These are phyloP conservation scores for Backusella circina DNA, from an alignment of 192 early-diverging fungal genomes.

Conservation along the genomic window DNA sequence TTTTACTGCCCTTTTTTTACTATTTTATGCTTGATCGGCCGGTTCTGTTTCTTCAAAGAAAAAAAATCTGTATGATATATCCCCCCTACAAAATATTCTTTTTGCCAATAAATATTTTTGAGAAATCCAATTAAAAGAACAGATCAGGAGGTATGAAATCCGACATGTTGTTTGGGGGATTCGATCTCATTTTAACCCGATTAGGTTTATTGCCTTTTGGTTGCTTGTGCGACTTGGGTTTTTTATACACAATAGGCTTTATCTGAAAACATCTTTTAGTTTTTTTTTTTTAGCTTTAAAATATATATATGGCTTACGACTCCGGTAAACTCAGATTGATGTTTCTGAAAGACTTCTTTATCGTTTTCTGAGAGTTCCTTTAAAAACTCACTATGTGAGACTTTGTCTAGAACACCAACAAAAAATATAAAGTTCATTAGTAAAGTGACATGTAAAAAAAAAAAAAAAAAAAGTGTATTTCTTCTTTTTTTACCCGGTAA, in stretches of 20 bases:
- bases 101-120: not conserved
- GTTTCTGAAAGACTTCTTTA: not conserved
- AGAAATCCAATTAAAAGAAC: constrained; percentile 6
- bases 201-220: not conserved
- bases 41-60: constrained; percentile 11
- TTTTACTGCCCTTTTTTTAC: not conserved
- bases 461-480: not conserved
- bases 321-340: not conserved
- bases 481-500: constrained; percentile 28
- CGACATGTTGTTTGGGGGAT: not conserved
- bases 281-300: not conserved
- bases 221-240: not conserved
- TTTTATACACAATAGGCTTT: constrained; percentile 2
- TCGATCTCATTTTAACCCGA: not conserved
- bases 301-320: not conserved
- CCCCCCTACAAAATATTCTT: not conserved
- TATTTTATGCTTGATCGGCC: constrained; percentile 19
- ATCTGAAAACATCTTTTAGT: not conserved
- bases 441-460: not conserved
- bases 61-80: constrained; percentile 1
- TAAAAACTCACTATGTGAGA: constrained; percentile 13
- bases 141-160: constrained; percentile 10
- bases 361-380: constrained; percentile 25
- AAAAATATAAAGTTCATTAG: not conserved
- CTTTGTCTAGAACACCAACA: constrained; percentile 7